phyloP scores from a whole-genome alignment of 768 basidiomycete genomes.

The Harrya chromipes region DNA sequence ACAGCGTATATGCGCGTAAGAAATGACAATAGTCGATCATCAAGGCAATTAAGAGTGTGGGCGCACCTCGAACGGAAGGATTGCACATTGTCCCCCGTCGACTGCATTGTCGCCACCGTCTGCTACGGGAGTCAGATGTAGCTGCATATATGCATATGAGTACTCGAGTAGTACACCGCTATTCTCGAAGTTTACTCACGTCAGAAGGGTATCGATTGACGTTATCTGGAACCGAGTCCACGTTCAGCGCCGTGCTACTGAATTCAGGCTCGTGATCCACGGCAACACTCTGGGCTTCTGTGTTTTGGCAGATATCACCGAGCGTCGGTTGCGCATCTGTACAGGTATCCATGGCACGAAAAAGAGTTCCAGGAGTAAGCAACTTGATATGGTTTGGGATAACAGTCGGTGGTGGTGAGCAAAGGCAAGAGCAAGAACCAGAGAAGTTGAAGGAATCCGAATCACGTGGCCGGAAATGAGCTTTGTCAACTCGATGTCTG shows the following conservation, averaged over 20 bases:
- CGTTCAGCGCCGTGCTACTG: background rate
- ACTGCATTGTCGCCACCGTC: background rate
- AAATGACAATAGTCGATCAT: background rate
- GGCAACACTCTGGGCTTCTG: background rate
- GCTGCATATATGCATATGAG: constrained; percentile 17
- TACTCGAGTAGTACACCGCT: background rate
- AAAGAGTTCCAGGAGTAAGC: background rate
- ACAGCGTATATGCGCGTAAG: constrained; percentile 24
- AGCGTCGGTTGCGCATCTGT: background rate
- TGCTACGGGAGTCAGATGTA: background rate
- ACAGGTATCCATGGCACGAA: constrained; percentile 7
- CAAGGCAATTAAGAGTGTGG: background rate
- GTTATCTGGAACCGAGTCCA: background rate
- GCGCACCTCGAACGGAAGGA: constrained; percentile 6
- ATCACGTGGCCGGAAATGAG: constrained; percentile 18
- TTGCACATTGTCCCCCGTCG: background rate
- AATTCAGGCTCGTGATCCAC: background rate
- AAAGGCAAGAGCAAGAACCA: background rate
- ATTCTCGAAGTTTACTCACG: constrained; percentile 1
- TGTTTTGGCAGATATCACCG: background rate
- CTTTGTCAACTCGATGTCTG: background rate
- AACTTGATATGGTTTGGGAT: background rate
- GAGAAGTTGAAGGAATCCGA: background rate
- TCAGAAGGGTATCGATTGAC: background rate
- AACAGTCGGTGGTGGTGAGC: background rate